These are phyloP conservation scores for Penicillium alfredii DNA, from an alignment of 495 filamentous ascomycete genomes.

Conservation along the genomic window DNA sequence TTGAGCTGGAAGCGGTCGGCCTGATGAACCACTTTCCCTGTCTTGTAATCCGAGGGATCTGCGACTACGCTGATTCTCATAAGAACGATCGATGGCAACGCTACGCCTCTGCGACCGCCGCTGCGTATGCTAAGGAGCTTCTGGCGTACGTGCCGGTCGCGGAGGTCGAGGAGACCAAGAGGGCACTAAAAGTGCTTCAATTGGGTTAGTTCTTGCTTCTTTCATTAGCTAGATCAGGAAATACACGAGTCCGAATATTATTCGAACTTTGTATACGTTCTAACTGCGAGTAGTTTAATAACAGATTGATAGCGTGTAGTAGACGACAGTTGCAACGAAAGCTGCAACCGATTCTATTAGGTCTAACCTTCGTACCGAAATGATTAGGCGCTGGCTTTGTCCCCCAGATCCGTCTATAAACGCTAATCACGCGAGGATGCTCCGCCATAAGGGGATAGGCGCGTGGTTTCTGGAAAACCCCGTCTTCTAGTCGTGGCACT, in stretches of 20 bases:
- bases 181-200: neutral
- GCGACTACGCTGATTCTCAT: slow-evolving; percentile 34
- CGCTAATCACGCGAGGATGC: slow-evolving; percentile 12
- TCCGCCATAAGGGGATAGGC: slow-evolving; percentile 17
- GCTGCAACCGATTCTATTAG: slow-evolving; percentile 12
- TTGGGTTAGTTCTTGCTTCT: neutral
- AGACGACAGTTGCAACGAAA: slow-evolving; percentile 9
- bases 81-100: slow-evolving; percentile 33
- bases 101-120: slow-evolving; percentile 29
- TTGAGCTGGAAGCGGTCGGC: slow-evolving; percentile 40
- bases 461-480: slow-evolving; percentile 12
- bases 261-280: neutral
- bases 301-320: slow-evolving; percentile 13
- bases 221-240: neutral
- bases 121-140: slow-evolving; percentile 24
- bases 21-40: slow-evolving; percentile 31
- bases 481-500: slow-evolving; percentile 14
- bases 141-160: slow-evolving; percentile 5
- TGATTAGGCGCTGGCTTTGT: slow-evolving; percentile 16
- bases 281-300: slow-evolving; percentile 9
- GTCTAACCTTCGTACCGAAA: slow-evolving; percentile 8
- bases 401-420: slow-evolving; percentile 19
- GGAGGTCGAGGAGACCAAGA: too few relatives aligned
- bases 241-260: slow-evolving; percentile 2
- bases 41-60: slow-evolving; percentile 33